Evolutionary conservation across 805 yeast genomes (phyloP).

Genomic region (Yarrowia porcina): DNA sequence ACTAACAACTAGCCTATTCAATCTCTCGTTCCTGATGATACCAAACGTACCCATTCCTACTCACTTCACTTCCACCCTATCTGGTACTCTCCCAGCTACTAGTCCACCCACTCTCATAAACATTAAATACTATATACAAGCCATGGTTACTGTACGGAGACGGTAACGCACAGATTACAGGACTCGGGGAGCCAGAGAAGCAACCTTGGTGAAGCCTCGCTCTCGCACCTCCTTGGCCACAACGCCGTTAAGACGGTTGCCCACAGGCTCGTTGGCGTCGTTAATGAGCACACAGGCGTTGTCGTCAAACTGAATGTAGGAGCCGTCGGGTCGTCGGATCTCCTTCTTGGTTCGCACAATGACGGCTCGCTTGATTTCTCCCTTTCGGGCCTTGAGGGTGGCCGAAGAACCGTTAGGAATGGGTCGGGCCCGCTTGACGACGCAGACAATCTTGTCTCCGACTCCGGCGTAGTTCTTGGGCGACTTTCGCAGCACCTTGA

Average conservation of each 20-base stretch:
- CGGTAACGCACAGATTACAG: constrained; percentile 39
- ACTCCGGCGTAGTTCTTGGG: constrained; percentile 79
- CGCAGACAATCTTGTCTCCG: constrained; percentile 83
- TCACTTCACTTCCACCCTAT: no score
- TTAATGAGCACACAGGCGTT: constrained; percentile 95
- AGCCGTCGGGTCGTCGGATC: constrained; percentile 78
- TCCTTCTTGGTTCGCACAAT: constrained; percentile 88
- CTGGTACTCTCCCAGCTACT: no score
- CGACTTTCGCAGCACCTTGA: constrained; percentile 86
- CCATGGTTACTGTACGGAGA: constrained; percentile 15
- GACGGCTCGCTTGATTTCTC: constrained; percentile 94
- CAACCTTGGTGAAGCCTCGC: constrained; percentile 78
- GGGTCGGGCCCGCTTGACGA: constrained; percentile 87
- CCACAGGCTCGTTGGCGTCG: constrained; percentile 90
- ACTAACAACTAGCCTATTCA: no score
- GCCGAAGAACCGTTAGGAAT: constrained; percentile 69
- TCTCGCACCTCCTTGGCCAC: constrained; percentile 89
- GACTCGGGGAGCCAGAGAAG: constrained; percentile 86
- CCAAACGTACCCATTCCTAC: no score
- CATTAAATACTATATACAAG: constrained; percentile 24
- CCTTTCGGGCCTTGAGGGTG: constrained; percentile 75
- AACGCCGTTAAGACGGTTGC: constrained; percentile 85
- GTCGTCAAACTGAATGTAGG: constrained; percentile 84
- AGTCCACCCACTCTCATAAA: no score
- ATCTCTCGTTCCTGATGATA: no score